Evolutionary conservation across 1,284 basidiomycete genomes (phyloP), one percentile per base, ranked within the genome.

Genomic region (Wolfiporia cocos): DNA sequence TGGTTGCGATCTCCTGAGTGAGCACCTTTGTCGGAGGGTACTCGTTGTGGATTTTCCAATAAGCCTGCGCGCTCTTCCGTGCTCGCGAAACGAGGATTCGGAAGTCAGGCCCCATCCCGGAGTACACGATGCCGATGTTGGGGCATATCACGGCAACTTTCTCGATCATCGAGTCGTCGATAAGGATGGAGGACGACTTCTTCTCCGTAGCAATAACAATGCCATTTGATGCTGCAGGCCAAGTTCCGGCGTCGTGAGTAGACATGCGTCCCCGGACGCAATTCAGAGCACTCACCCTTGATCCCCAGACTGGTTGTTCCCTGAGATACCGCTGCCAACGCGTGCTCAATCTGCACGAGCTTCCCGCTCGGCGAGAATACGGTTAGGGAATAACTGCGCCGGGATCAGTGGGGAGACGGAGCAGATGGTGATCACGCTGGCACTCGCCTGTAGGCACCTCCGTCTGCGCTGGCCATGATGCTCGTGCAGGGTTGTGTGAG

Each of bases 131-230:
- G 40, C 96, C 96, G 54, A 99, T 98, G 68, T 98, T 98, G 32
- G 96, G 96, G 66, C 95, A 99, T 54, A 99, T 86, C 40, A 93
- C 75, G 3, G 92, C 87, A 48, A 99, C 92, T 69, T 97, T 97
- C 64, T 99, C 96, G 50, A 99, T 78, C 72, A 95, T 91, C 14
- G 90, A 90, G 66, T 97, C 92, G 71, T 99, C 96, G 51, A 99
- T 92, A 49, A 99, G 79, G 54, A 97, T 86, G 15, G 96, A 99
- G 14, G 94, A 92, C 7, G 93, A 82, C 69, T 98, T 98, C 82
- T 99, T 99, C 73, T 99, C 96, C 2, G 96, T 98, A 21, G 96
- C 96, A 54, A 99, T 93, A 49, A 99, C 96, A 55, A 99, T 93
- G 41, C 96, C 96, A 66, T 99, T 98, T 32, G 94, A 90, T 26